Conservation (phyloP, 495 filamentous ascomycete genomes). For the Penicillium subrubescens region DNA sequence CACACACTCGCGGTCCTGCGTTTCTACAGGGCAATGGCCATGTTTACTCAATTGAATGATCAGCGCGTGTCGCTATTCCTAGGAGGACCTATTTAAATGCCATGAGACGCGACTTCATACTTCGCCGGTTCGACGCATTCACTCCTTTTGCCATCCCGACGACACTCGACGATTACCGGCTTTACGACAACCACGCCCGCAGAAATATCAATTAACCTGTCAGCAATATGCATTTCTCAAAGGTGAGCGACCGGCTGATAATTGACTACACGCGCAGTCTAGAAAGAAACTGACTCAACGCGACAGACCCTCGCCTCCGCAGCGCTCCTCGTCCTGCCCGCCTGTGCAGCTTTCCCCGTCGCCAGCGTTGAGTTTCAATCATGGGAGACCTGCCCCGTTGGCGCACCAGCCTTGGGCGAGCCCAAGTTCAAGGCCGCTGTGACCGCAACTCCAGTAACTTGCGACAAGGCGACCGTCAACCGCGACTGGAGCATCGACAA, state of each 20-base stretch:
- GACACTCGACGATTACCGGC: slow-evolving; percentile 4
- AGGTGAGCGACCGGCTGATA: slow-evolving; percentile 2
- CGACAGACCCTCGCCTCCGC: slow-evolving; percentile 23
- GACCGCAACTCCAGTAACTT: slow-evolving; percentile 23
- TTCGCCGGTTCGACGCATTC: not conserved
- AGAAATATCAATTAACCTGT: slow-evolving; percentile 7
- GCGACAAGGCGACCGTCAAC: slow-evolving; percentile 29
- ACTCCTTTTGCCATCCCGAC: not conserved
- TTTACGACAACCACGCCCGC: slow-evolving; percentile 5
- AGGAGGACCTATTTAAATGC: slow-evolving; percentile 20
- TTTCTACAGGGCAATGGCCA: not conserved
- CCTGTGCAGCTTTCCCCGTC: slow-evolving; percentile 24
- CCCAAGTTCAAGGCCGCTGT: slow-evolving; percentile 19
- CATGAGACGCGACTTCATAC: not conserved
- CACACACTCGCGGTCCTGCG: not conserved
- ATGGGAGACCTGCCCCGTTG: slow-evolving; percentile 27
- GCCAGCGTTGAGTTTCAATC: slow-evolving; percentile 29
- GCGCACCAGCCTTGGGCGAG: slow-evolving; percentile 16
- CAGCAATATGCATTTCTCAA: slow-evolving; percentile 22
- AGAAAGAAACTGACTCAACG: not conserved
- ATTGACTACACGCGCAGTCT: too few species aligned
- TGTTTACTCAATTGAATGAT: slow-evolving; percentile 15
- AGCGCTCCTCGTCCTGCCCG: slow-evolving; percentile 23
- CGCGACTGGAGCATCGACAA: slow-evolving; percentile 30
- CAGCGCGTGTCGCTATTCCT: slow-evolving; percentile 6